Evolutionary conservation across 495 filamentous ascomycete species (phyloP).

Genomic region (Cercophora newfieldiana): DNA sequence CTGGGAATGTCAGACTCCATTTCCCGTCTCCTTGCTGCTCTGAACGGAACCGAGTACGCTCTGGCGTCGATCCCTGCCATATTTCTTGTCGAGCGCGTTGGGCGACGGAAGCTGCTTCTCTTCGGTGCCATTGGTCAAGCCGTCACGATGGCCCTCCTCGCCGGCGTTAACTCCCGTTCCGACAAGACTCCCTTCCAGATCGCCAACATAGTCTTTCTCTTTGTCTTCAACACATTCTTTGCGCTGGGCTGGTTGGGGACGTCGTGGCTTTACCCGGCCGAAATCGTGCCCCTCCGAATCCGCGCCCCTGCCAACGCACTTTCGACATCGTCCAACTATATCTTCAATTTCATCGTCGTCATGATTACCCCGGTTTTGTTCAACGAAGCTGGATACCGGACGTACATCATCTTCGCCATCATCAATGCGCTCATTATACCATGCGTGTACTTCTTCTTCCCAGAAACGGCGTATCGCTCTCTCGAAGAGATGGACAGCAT

Average conservation of each 20-base stretch:
- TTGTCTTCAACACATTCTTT: neutral
- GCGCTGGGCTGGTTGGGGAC: neutral
- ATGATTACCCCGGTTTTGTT: constrained; percentile 74
- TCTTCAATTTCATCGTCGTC: constrained; percentile 63
- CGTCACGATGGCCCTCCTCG: constrained; percentile 66
- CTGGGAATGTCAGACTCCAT: constrained; percentile 51
- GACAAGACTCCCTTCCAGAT: constrained; percentile 38
- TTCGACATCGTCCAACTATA: constrained; percentile 65
- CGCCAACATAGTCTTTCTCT: neutral
- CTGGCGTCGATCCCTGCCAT: constrained; percentile 70
- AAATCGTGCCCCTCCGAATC: constrained; percentile 62
- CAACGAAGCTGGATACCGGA: constrained; percentile 64
- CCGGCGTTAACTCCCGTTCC: constrained; percentile 43
- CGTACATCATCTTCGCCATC: constrained; percentile 78
- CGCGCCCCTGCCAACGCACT: constrained; percentile 74
- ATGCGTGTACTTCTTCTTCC: constrained; percentile 72
- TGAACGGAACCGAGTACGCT: constrained; percentile 75
- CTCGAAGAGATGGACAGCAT: constrained; percentile 77
- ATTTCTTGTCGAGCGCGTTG: constrained; percentile 60
- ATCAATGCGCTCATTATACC: constrained; percentile 74
- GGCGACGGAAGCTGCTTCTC: constrained; percentile 70
- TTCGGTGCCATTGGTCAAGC: constrained; percentile 71
- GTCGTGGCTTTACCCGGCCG: neutral
- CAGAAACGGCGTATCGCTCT: constrained; percentile 70
- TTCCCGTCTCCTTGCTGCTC: constrained; percentile 68